Evolutionary conservation across 108 stramenopile species (phyloP), one percentile per base, ranked within the genome.

Genomic region (Discostella pseudostelligera): DNA sequence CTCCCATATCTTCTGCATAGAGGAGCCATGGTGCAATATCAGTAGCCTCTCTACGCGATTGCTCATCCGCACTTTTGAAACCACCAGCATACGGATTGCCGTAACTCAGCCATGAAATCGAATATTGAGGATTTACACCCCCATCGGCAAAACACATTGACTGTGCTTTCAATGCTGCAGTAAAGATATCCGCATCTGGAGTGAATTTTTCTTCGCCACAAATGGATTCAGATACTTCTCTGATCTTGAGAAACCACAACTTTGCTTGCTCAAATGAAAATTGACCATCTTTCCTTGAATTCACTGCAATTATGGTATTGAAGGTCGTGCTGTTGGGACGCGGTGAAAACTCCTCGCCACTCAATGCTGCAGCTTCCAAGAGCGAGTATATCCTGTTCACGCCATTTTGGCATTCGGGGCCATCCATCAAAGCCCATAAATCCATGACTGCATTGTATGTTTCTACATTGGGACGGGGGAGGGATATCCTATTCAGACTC

Each of bases 151-250:
- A 13, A 16, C 45, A 55, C 14, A 65, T 78, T 20, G 83, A 79
- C 36, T 50, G 69, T 82, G 83, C 82, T 0, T 75, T 71, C 17
- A 93, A 58, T 8, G 88, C 84, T 20, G 87, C 88, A 76, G 80
- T 86, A 73, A 79, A 90, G 11, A 75, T 62, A 42, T 79, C 72
- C 13, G 67, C 67, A 37, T 81, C 80, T 9, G 82, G 74, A 14
- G 62, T 40, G 20, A 86, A 49, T 0, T 70, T 44, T 43, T 48
- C 55, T 43, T 48, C 55, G 20, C 61, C 63, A 11, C 35, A 9
- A 42, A 48, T 46, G 11, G 54, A 56, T 36, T 71, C 74, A 13
- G 68, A 67, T 11, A 76, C 14, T 12, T 36, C 17, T 46, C 70
- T 67, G 73, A 87, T 87, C 59, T 73, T 63, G 29, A 62, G 48